Evolutionary conservation across 805 yeast genomes (phyloP).

Genomic region (Yarrowia sp.): DNA sequence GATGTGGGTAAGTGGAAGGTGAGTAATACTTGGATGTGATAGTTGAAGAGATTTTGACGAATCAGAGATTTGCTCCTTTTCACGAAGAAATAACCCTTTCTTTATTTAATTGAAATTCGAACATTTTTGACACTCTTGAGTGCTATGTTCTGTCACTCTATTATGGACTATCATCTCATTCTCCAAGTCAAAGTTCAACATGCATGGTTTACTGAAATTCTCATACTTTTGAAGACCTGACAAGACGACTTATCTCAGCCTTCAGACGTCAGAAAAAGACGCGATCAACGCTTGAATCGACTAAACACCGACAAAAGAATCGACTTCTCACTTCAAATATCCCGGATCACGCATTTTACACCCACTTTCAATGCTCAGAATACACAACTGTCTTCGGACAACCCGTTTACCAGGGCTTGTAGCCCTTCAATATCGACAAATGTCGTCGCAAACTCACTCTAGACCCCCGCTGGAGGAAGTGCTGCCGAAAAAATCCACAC

Average conservation of each 20-base stretch:
- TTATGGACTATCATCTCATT: too few relatives aligned
- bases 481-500: conserved; percentile 40
- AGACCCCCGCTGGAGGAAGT: conserved; percentile 30
- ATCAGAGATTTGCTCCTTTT: too few relatives aligned
- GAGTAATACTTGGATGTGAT: too few relatives aligned
- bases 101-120: too few relatives aligned
- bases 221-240: background rate
- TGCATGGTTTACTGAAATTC: conserved; percentile 10
- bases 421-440: background rate
- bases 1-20: background rate
- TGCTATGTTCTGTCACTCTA: too few relatives aligned
- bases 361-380: background rate
- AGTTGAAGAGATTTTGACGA: too few relatives aligned
- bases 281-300: background rate
- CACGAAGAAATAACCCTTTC: too few relatives aligned
- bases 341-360: background rate
- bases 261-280: background rate
- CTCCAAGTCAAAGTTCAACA: background rate
- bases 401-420: conserved; percentile 5
- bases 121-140: too few relatives aligned
- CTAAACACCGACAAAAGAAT: background rate
- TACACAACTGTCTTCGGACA: background rate
- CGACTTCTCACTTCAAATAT: background rate
- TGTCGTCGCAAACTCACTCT: background rate
- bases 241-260: conserved; percentile 7